Evolutionary conservation across 1,139 yeast species (phyloP).

Genomic region (Kurtzmaniella quercitrusa): DNA sequence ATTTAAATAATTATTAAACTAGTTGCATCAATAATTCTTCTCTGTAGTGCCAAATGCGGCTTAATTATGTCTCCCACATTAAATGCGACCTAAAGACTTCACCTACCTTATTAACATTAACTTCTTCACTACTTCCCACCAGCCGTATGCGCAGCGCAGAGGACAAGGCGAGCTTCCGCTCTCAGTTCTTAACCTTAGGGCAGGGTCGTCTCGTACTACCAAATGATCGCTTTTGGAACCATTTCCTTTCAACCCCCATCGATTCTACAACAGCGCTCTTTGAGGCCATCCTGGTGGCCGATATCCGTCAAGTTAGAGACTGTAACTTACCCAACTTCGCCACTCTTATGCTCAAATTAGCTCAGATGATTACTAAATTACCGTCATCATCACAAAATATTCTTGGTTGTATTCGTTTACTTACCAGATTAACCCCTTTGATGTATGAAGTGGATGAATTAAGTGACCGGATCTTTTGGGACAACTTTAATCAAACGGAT

Average conservation of each 20-base stretch:
- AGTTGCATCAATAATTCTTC: too few relatives aligned
- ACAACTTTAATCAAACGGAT: conserved; percentile 21
- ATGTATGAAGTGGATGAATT: conserved; percentile 50
- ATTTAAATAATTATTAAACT: too few relatives aligned
- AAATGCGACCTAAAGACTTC: too few relatives aligned
- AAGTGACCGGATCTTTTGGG: conserved; percentile 13
- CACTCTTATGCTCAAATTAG: conserved; percentile 44
- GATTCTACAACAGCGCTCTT: conserved; percentile 47
- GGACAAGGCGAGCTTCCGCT: conserved; percentile 57
- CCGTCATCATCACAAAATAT: conserved; percentile 15
- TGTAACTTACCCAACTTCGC: conserved; percentile 54
- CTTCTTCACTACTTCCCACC: neutral
- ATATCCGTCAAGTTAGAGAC: conserved; percentile 58
- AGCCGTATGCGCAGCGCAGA: conserved; percentile 65
- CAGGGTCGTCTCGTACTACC: conserved; percentile 48
- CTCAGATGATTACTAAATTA: conserved; percentile 27
- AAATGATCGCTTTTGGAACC: conserved; percentile 52
- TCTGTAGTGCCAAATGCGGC: neutral
- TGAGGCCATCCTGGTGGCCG: conserved; percentile 51
- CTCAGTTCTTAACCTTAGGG: conserved; percentile 60
- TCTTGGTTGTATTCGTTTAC: conserved; percentile 60
- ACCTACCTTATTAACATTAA: neutral
- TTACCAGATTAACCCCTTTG: conserved; percentile 67
- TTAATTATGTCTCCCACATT: neutral
- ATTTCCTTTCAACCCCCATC: conserved; percentile 27